These are phyloP conservation scores for Xanthoconium stramineum DNA, from an alignment of 768 basidiomycete genomes.

Conservation along the genomic window DNA sequence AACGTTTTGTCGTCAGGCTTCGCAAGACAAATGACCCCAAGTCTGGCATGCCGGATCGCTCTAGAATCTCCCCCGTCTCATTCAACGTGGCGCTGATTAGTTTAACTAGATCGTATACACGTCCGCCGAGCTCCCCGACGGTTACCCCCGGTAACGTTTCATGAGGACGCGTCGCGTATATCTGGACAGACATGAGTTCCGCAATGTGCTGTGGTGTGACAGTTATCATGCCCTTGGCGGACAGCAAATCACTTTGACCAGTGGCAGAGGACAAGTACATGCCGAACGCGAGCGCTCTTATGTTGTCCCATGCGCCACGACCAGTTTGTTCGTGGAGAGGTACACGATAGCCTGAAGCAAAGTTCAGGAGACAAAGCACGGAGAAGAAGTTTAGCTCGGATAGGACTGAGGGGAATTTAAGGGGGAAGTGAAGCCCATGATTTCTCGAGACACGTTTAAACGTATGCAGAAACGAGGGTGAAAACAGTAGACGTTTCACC, in stretches of 20 bases:
- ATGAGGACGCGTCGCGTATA: slow-evolving; percentile 72
- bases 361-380: slow-evolving; percentile 75
- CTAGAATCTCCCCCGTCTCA: slow-evolving; percentile 68
- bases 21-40: slow-evolving; percentile 76
- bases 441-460: slow-evolving; percentile 57
- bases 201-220: slow-evolving; percentile 59
- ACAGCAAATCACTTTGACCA: slow-evolving; percentile 55
- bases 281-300: slow-evolving; percentile 69
- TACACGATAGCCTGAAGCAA: slow-evolving; percentile 76
- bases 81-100: slow-evolving; percentile 61
- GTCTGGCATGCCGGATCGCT: slow-evolving; percentile 57
- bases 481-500: slow-evolving; percentile 61
- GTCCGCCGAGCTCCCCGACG: slow-evolving; percentile 76
- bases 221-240: slow-evolving; percentile 61
- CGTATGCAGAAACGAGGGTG: slow-evolving; percentile 59
- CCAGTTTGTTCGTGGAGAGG: slow-evolving; percentile 69
- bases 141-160: slow-evolving; percentile 63
- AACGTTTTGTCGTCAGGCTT: slow-evolving; percentile 47
- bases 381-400: slow-evolving; percentile 84
- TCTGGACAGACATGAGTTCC: slow-evolving; percentile 64
- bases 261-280: slow-evolving; percentile 65
- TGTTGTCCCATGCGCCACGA: slow-evolving; percentile 82
- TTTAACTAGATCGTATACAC: slow-evolving; percentile 67
- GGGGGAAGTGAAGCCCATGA: slow-evolving; percentile 74
- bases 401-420: slow-evolving; percentile 69